A percentile compares a stretch with the other conserved stretches of the same genome.
Conservation (phyloP, 768 basidiomycete genomes). For the Hebeloma cylindrosporum region DNA sequence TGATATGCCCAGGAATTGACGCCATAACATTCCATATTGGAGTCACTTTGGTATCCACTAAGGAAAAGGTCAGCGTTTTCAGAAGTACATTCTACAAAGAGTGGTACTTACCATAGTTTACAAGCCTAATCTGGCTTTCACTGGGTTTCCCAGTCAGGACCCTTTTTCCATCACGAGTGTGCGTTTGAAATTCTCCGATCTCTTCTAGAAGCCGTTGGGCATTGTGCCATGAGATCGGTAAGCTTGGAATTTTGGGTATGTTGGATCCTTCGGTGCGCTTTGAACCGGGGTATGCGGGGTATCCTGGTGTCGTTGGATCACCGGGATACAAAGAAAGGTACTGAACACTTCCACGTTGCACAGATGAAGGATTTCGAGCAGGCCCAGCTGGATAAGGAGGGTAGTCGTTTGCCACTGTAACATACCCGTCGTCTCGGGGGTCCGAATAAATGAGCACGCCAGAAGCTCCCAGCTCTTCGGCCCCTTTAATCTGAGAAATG, state of each 20-base stretch:
- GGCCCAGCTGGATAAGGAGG: constrained; percentile 81
- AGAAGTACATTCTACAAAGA: background rate
- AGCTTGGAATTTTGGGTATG: constrained; percentile 74
- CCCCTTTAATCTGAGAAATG: constrained; percentile 67
- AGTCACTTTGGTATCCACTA: constrained; percentile 75
- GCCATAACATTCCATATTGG: constrained; percentile 90
- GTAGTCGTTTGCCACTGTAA: constrained; percentile 76
- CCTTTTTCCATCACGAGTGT: constrained; percentile 27
- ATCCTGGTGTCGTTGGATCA: constrained; percentile 85
- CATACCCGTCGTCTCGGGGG: constrained; percentile 80
- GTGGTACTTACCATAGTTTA: constrained; percentile 49
- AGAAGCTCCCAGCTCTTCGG: constrained; percentile 78
- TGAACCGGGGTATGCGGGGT: constrained; percentile 82
- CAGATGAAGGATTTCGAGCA: constrained; percentile 79
- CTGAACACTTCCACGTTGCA: constrained; percentile 85
- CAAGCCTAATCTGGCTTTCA: constrained; percentile 45
- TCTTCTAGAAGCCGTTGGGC: constrained; percentile 67
- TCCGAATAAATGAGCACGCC: constrained; percentile 85
- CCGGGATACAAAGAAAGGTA: constrained; percentile 67
- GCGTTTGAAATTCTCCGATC: constrained; percentile 39
- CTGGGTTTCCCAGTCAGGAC: constrained; percentile 52
- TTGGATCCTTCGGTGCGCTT: constrained; percentile 60
- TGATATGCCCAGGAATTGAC: constrained; percentile 74
- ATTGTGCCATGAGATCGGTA: constrained; percentile 90
- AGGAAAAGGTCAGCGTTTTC: background rate